Evolutionary conservation across 805 yeast genomes (phyloP).

Genomic region (Kodamaea leandrae): DNA sequence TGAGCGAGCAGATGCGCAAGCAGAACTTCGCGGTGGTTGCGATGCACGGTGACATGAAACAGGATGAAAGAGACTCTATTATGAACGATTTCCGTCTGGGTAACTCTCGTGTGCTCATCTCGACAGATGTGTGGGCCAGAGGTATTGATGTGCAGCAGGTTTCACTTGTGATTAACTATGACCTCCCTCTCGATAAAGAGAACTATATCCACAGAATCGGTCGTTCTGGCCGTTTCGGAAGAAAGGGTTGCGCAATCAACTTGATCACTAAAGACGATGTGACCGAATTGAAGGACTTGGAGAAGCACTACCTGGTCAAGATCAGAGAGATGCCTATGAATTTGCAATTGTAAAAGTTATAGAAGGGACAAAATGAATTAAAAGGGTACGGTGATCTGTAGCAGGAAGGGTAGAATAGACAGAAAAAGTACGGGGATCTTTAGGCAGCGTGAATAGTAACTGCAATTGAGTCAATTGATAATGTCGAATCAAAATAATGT

Average conservation of each 20-base stretch:
- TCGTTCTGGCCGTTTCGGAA: conserved; percentile 96
- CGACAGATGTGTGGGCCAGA: conserved; percentile 97
- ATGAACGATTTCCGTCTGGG: conserved; percentile 97
- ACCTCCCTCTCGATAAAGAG: conserved; percentile 87
- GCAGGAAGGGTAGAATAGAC: background rate
- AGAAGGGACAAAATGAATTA: too few relatives aligned
- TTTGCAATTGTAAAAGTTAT: conserved; percentile 12
- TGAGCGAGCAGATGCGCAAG: conserved; percentile 72
- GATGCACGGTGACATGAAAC: conserved; percentile 97
- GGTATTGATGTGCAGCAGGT: conserved; percentile 99
- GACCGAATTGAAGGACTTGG: conserved; percentile 76
- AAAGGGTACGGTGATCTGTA: background rate
- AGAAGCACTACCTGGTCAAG: conserved; percentile 83
- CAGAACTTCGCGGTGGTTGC: conserved; percentile 89
- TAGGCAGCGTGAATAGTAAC: too few relatives aligned
- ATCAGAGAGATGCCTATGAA: conserved; percentile 83
- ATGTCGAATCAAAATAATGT: too few relatives aligned
- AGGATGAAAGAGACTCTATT: conserved; percentile 88
- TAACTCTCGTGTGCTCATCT: conserved; percentile 85
- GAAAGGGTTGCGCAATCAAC: conserved; percentile 96
- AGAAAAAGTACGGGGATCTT: too few relatives aligned
- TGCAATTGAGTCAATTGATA: too few relatives aligned
- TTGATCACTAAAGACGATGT: conserved; percentile 81
- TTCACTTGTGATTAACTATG: conserved; percentile 92
- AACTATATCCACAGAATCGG: conserved; percentile 98